A percentile compares a stretch with the other conserved stretches of the same genome.
phyloP scores from a whole-genome alignment of 371 early-diverging fungal genomes.

The Apophysomyces trapeziformis region DNA sequence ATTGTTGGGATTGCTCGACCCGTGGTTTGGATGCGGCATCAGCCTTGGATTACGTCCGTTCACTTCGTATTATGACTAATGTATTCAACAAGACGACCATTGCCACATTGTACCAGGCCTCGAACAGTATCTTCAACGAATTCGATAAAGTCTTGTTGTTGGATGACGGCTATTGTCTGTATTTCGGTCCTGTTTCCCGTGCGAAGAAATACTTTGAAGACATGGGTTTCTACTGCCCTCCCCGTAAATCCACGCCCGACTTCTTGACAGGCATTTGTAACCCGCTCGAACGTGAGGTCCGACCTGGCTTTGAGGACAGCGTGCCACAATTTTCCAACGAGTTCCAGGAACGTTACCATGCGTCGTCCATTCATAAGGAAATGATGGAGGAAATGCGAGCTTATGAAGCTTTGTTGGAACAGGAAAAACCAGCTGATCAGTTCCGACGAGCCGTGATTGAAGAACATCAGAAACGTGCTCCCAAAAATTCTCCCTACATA shows the following conservation, averaged over 20 bases:
- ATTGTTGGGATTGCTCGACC: constrained; percentile 88
- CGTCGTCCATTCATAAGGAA: constrained; percentile 36
- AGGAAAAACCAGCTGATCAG: constrained; percentile 32
- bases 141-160: constrained; percentile 79
- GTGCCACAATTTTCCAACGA: constrained; percentile 49
- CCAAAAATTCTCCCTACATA: constrained; percentile 58
- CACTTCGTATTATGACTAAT: constrained; percentile 71
- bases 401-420: constrained; percentile 38
- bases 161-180: constrained; percentile 73
- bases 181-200: constrained; percentile 70
- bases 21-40: constrained; percentile 92
- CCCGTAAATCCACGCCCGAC: constrained; percentile 76
- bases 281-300: constrained; percentile 60
- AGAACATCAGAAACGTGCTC: constrained; percentile 57
- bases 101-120: constrained; percentile 71
- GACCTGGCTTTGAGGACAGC: constrained; percentile 55
- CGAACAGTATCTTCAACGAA: constrained; percentile 73
- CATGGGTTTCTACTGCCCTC: constrained; percentile 70
- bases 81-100: constrained; percentile 66
- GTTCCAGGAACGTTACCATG: constrained; percentile 51
- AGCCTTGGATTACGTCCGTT: constrained; percentile 78
- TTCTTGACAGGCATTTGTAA: constrained; percentile 75
- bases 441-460: constrained; percentile 58
- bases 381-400: constrained; percentile 36
- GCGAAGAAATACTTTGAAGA: constrained; percentile 71